A percentile compares a stretch with the other conserved stretches of the same genome.
Evolutionary conservation across 805 yeast species (phyloP).

Genomic region (Kuraishia hungarica): DNA sequence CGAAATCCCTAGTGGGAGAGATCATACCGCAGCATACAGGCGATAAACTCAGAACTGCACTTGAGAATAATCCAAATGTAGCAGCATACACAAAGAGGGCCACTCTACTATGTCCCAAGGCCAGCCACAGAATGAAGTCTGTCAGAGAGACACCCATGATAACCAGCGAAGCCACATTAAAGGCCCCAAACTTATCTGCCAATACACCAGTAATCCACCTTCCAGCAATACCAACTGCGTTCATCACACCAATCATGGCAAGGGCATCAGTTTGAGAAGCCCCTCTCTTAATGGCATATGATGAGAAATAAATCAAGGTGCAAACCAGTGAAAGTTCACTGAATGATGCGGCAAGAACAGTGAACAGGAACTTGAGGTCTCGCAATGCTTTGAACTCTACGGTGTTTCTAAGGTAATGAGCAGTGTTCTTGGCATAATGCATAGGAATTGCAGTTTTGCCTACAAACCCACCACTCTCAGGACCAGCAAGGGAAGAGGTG

Average conservation of each 20-base stretch:
- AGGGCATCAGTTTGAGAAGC: conserved; percentile 28
- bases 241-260: conserved; percentile 34
- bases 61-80: conserved; percentile 44
- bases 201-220: conserved; percentile 34
- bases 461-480: neutral
- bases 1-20: conserved; percentile 51
- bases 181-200: conserved; percentile 37
- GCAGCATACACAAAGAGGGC: conserved; percentile 43
- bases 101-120: conserved; percentile 36
- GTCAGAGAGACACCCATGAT: conserved; percentile 35
- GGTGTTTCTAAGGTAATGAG: conserved; percentile 6
- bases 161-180: conserved; percentile 26
- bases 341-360: conserved; percentile 29
- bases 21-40: conserved; percentile 56
- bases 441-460: neutral
- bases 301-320: conserved; percentile 32
- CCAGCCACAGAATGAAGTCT: conserved; percentile 50
- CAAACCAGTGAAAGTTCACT: conserved; percentile 31
- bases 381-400: conserved; percentile 23
- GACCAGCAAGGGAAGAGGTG: neutral
- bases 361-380: conserved; percentile 27
- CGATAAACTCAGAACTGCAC: conserved; percentile 48
- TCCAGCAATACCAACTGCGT: conserved; percentile 35
- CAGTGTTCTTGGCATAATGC: neutral
- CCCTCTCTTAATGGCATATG: conserved; percentile 35